A percentile compares a stretch with the other conserved stretches of the same genome.
These are phyloP conservation scores for Ceratonia siliqua DNA, from an alignment of 306 rosid species.

Conservation along the genomic window DNA sequence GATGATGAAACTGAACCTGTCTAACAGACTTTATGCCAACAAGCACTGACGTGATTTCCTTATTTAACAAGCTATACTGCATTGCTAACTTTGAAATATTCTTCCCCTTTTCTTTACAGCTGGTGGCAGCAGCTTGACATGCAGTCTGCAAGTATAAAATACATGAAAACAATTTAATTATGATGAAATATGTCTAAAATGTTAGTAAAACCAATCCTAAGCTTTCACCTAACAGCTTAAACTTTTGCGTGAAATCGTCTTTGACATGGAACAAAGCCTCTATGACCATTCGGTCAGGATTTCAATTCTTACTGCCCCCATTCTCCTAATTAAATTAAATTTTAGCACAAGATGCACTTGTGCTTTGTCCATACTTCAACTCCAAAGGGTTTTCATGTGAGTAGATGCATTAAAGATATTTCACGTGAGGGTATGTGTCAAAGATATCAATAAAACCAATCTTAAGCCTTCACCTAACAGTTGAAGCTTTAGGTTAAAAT, in stretches of 20 bases:
- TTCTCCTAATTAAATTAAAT: too few species aligned
- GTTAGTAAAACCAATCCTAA: neutral
- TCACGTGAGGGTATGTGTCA: too few species aligned
- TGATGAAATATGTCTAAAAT: neutral
- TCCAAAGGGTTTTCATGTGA: neutral
- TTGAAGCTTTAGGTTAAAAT: too few species aligned
- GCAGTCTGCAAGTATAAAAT: constrained; percentile 61
- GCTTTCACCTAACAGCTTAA: neutral
- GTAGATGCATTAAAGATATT: neutral
- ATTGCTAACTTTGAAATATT: constrained; percentile 82
- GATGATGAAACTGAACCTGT: constrained; percentile 60
- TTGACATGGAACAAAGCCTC: neutral
- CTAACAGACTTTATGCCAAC: constrained; percentile 83
- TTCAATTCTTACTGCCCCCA: neutral
- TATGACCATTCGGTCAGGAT: neutral
- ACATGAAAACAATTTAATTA: constrained; percentile 30
- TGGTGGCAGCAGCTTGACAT: constrained; percentile 73
- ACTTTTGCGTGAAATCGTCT: neutral
- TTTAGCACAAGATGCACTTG: neutral
- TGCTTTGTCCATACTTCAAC: neutral
- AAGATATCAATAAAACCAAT: too few species aligned
- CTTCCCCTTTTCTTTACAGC: constrained; percentile 76
- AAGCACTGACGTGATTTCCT: constrained; percentile 83
- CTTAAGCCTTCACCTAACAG: neutral
- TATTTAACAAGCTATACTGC: constrained; percentile 93